A percentile compares a stretch with the other conserved stretches of the same genome.
Evolutionary conservation across 2,329 filamentous ascomycete genomes (phyloP).

Genomic region (Trichoderma sp.): DNA sequence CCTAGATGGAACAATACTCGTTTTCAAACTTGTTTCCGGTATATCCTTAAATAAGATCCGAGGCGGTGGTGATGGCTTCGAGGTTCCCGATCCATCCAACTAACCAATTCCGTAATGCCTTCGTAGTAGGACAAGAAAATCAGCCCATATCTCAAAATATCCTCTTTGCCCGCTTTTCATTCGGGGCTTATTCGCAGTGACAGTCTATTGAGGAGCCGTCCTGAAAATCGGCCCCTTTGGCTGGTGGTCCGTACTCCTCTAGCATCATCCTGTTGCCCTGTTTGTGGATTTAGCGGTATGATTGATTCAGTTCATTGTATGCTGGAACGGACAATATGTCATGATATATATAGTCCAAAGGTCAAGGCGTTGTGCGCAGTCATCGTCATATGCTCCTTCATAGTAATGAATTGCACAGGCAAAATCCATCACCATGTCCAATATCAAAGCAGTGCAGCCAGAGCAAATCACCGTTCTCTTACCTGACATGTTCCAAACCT

Average conservation of each 20-base stretch:
- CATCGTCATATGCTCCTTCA: neutral
- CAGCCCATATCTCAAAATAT: neutral
- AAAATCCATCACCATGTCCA: neutral
- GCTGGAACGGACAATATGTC: neutral
- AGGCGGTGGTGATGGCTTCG: neutral
- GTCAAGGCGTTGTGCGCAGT: neutral
- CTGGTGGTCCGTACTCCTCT: neutral
- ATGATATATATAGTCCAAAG: neutral
- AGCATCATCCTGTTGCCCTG: neutral
- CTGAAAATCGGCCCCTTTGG: neutral
- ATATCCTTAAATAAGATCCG: neutral
- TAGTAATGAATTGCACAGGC: neutral
- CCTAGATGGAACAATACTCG: neutral
- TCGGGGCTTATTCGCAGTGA: neutral
- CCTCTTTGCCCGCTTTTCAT: neutral
- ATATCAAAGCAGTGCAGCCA: neutral
- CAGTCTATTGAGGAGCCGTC: neutral
- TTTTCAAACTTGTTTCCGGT: neutral
- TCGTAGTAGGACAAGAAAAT: neutral
- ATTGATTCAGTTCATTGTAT: neutral
- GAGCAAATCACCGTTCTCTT: slow-evolving; percentile 18
- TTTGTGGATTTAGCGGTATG: neutral
- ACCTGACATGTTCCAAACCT: slow-evolving; percentile 28
- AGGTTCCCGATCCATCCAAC: neutral
- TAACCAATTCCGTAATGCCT: neutral